These are phyloP conservation scores for Lunasporangiospora selenospora DNA, from an alignment of 192 early-diverging fungal species.

Conservation along the genomic window DNA sequence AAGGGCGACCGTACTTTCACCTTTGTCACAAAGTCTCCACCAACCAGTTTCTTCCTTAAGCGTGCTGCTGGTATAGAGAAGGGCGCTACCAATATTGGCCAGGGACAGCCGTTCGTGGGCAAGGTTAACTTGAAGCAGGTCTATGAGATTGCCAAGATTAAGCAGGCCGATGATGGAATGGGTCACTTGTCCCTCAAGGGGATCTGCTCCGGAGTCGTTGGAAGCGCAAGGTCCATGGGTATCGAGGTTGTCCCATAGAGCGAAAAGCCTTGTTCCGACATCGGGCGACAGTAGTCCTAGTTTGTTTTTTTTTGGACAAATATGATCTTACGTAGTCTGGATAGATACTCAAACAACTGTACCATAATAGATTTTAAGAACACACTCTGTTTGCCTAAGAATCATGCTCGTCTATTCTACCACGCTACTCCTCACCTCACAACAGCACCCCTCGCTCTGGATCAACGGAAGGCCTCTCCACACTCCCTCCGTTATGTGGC, in stretches of 20 bases:
- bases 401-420: too few species aligned
- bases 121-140: conserved; percentile 91
- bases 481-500: too few species aligned
- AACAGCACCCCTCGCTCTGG: too few species aligned
- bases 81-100: conserved; percentile 81
- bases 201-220: conserved; percentile 77
- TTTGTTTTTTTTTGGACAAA: too few species aligned
- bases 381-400: too few species aligned
- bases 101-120: conserved; percentile 70
- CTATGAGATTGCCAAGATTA: conserved; percentile 94
- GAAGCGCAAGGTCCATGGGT: conserved; percentile 81
- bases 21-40: conserved; percentile 87
- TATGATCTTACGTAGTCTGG: too few species aligned
- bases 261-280: too few species aligned
- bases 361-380: too few species aligned
- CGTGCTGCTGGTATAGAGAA: conserved; percentile 89
- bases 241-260: conserved; percentile 82
- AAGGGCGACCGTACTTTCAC: conserved; percentile 93
- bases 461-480: too few species aligned
- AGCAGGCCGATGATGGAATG: conserved; percentile 81
- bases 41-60: conserved; percentile 87
- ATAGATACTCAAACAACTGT: too few species aligned
- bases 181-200: conserved; percentile 71
- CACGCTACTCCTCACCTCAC: too few species aligned
- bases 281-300: too few species aligned